These are phyloP conservation scores for Closterium sp. DNA, from an alignment of 139 green algal species.

Conservation along the genomic window DNA sequence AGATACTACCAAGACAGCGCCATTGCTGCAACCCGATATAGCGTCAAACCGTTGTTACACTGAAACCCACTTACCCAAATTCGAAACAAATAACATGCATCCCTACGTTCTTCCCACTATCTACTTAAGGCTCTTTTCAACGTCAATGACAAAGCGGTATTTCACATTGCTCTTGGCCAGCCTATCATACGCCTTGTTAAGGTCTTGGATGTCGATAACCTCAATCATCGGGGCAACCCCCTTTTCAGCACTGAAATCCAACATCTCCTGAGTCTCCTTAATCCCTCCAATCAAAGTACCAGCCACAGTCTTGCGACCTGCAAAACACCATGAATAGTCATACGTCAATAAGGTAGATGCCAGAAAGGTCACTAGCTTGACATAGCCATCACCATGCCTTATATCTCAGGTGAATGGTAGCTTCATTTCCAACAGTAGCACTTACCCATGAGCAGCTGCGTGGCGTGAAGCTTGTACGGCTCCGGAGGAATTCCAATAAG, in stretches of 20 bases:
- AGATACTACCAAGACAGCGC: too few relatives aligned
- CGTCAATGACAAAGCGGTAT: constrained; percentile 70
- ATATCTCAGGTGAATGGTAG: too few relatives aligned
- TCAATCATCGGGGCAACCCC: constrained; percentile 56
- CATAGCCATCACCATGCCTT: too few relatives aligned
- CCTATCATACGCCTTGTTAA: constrained; percentile 70
- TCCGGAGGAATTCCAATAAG: constrained; percentile 55
- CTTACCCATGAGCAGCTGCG: neutral
- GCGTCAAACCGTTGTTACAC: too few relatives aligned
- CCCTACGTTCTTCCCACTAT: constrained; percentile 28
- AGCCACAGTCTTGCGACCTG: neutral
- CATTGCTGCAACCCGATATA: too few relatives aligned
- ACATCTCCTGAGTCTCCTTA: constrained; percentile 54
- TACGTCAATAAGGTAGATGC: too few relatives aligned
- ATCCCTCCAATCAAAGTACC: constrained; percentile 14
- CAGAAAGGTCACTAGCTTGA: too few relatives aligned
- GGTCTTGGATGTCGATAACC: constrained; percentile 53
- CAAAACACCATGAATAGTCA: neutral
- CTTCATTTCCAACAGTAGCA: too few relatives aligned
- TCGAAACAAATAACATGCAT: too few relatives aligned
- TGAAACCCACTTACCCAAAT: too few relatives aligned
- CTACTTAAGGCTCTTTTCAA: constrained; percentile 15
- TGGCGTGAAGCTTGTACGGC: neutral
- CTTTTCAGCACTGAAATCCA: constrained; percentile 72
- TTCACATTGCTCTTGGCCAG: constrained; percentile 63